Evolutionary conservation across 257 asterid species (phyloP).

Genomic region (Coffea eugenioides): DNA sequence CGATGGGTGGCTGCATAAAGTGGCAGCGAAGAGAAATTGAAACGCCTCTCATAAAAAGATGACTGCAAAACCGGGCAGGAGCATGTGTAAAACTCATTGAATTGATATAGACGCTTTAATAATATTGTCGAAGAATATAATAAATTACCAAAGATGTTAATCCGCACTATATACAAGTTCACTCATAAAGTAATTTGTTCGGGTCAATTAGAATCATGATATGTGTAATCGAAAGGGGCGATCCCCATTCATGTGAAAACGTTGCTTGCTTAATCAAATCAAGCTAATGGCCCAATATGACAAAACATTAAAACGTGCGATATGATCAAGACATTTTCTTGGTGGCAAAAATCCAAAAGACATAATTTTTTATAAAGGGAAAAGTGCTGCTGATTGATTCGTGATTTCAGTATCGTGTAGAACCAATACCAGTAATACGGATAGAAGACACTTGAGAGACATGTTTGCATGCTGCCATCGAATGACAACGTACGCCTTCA

Average conservation of each 20-base stretch:
- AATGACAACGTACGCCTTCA: no score
- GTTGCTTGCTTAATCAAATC: slow-evolving; percentile 1
- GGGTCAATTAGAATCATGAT: not conserved
- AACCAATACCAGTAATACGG: no score
- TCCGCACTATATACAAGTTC: not conserved
- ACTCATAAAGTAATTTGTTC: not conserved
- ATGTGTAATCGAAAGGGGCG: not conserved
- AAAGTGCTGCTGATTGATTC: not conserved
- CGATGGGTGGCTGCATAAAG: no score
- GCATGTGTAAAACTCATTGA: not conserved
- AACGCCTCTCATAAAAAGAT: no score
- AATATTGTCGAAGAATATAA: no score
- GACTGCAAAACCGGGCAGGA: no score
- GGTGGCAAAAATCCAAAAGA: not conserved
- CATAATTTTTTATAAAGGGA: not conserved
- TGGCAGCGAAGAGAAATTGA: no score
- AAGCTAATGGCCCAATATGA: not conserved
- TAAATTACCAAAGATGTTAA: not conserved
- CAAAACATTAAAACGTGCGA: not conserved
- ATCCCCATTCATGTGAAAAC: not conserved
- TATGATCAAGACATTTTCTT: not conserved
- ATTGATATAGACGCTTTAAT: no score
- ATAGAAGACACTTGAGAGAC: no score
- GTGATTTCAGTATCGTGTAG: not conserved
- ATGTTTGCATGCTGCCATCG: no score